Evolutionary conservation across 441 rosid species (phyloP), one percentile per base, ranked within the genome.

Genomic region (Raphanus hybrid): DNA sequence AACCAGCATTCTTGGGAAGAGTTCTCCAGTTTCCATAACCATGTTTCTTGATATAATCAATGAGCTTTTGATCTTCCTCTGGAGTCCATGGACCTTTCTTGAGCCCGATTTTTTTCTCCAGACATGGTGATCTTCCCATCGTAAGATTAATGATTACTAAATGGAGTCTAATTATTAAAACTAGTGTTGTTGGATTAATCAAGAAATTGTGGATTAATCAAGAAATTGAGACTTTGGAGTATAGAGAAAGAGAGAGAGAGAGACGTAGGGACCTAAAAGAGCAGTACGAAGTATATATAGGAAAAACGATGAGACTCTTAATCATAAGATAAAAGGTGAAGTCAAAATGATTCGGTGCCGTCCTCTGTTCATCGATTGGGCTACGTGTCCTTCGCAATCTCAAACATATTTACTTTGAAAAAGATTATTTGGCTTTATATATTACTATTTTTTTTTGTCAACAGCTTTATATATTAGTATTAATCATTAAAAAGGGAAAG

Each of bases 271-370:
- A 72, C 82, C 79, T 83, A 71, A 65, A 35, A 74, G 65, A 63
- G 29, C 66, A 43, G 64, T 67, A 62, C 18, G 82, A 18, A 15
- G 81, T 85, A 84, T 90, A 84, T 75, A 92, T 88, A 90, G 71
- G 32, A 54, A 55, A 50, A 50, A 39, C 4, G 73, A 75, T 58
- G 10, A 48, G 68, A 62, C 69, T 65, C 32, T 73, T 12, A 18
- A 68, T 68, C 78, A 68, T 23, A 37, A 11, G 69, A 60, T 64
- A 71, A 75, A 79, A 78, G 70, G 65, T 59, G 0, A 87, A 85
- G 90, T 87, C 92, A 88, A 88, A 81, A 60, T 69, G 86, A 86
- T 90, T 89, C 89, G 97, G 97, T 89, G 87, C 97, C 96, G 94
- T 85, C 96, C 97, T 75, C 84, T 55, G 78, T 66, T 81, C 58